Conservation (phyloP, 495 filamentous ascomycete species). For the Penicillium egyptiacum region DNA sequence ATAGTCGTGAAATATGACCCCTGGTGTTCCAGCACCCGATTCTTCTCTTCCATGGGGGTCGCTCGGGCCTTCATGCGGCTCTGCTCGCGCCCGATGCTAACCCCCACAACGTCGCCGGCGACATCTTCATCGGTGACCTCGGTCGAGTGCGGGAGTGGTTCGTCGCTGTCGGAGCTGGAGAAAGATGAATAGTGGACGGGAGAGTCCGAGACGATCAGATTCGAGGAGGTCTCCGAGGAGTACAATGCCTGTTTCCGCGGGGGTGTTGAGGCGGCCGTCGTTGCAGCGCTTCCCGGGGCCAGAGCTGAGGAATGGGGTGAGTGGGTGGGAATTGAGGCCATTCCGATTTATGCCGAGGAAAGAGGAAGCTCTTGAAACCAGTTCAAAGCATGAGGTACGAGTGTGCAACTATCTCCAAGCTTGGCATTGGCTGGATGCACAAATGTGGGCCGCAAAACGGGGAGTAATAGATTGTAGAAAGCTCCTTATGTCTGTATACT, state of each 20-base stretch:
- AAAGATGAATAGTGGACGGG: slow-evolving; percentile 30
- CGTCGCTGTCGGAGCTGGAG: slow-evolving; percentile 45
- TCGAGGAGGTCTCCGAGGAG: slow-evolving; percentile 26
- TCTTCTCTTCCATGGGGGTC: slow-evolving; percentile 76
- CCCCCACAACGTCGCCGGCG: slow-evolving; percentile 67
- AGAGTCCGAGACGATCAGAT: slow-evolving; percentile 23
- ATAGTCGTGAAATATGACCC: slow-evolving; percentile 55
- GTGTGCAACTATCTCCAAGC: slow-evolving; percentile 10
- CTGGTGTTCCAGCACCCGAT: slow-evolving; percentile 59
- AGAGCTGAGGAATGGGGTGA: slow-evolving; percentile 6
- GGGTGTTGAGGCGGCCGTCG: not conserved
- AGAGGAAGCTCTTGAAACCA: too few species aligned
- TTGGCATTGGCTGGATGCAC: slow-evolving; percentile 10
- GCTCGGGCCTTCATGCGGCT: slow-evolving; percentile 67
- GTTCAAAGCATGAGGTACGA: not conserved
- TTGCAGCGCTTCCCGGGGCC: slow-evolving; percentile 5
- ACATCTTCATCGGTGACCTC: slow-evolving; percentile 39
- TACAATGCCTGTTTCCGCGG: slow-evolving; percentile 16
- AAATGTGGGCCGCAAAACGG: slow-evolving; percentile 2
- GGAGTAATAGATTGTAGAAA: not conserved
- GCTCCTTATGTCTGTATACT: not conserved
- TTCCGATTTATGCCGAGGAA: not conserved
- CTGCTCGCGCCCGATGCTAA: slow-evolving; percentile 72
- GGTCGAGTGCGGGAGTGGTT: slow-evolving; percentile 13
- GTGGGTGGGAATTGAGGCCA: slow-evolving; percentile 16